Conservation (phyloP, 371 early-diverging fungal genomes). For the Paraphysoderma sedebokerense region DNA sequence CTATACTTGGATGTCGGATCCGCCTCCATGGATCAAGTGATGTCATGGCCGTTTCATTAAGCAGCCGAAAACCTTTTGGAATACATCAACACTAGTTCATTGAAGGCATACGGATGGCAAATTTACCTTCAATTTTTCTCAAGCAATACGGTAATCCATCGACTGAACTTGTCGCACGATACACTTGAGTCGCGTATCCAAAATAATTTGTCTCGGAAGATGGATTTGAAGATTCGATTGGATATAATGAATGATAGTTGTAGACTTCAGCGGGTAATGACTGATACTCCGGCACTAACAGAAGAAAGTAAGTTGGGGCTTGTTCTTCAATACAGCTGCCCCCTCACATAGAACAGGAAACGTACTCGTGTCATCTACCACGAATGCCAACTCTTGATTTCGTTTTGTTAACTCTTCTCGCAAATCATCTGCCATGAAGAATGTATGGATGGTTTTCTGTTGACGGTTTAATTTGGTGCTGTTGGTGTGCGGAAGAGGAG, state of each 20-base stretch:
- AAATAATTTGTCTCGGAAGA: conserved; percentile 30
- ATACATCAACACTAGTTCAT: not conserved
- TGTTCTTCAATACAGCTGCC: not conserved
- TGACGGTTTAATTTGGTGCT: conserved; percentile 46
- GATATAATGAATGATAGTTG: conserved; percentile 64
- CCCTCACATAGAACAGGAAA: conserved; percentile 15
- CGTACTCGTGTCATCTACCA: not conserved
- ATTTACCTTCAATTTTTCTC: conserved; percentile 55
- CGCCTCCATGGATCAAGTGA: conserved; percentile 68
- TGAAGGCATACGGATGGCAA: not conserved
- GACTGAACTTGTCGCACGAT: conserved; percentile 59
- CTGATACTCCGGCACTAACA: conserved; percentile 9
- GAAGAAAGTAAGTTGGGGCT: not conserved
- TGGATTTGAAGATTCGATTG: conserved; percentile 36
- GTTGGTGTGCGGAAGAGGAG: conserved; percentile 53
- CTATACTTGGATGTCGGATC: conserved; percentile 66
- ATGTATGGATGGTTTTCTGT: conserved; percentile 55
- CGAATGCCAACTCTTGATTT: conserved; percentile 25
- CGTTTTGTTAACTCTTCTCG: conserved; percentile 54
- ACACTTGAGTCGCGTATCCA: conserved; percentile 57
- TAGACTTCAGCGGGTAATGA: conserved; percentile 50
- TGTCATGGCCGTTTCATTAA: conserved; percentile 58
- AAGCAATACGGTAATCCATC: conserved; percentile 74
- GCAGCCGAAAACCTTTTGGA: conserved; percentile 41
- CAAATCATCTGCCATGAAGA: conserved; percentile 63